phyloP scores from a whole-genome alignment of 2,329 filamentous ascomycete genomes.

The Penicillium sp. region DNA sequence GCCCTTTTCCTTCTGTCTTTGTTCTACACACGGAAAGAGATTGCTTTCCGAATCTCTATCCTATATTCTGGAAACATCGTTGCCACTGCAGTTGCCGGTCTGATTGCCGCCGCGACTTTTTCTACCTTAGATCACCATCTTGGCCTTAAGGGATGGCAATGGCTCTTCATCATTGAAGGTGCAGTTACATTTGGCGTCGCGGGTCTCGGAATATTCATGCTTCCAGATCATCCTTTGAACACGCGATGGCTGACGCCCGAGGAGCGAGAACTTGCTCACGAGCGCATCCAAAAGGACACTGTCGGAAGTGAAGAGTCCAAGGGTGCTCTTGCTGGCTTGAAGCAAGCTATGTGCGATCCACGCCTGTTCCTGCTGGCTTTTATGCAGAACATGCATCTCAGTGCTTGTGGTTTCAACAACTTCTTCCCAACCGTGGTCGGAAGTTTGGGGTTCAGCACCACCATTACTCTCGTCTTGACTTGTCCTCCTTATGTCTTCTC shows the following conservation, averaged over 20 bases:
- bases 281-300: constrained; percentile 57
- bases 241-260: constrained; percentile 52
- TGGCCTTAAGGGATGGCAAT: constrained; percentile 31
- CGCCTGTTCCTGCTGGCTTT: constrained; percentile 41
- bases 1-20: constrained; percentile 32
- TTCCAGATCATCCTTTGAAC: constrained; percentile 47
- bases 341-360: constrained; percentile 28
- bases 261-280: constrained; percentile 54
- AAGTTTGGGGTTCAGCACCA: constrained; percentile 50
- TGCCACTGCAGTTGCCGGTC: constrained; percentile 20
- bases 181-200: constrained; percentile 44
- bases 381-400: constrained; percentile 53
- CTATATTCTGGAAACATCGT: constrained; percentile 24
- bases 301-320: constrained; percentile 53
- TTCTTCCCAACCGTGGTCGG: constrained; percentile 49
- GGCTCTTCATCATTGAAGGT: constrained; percentile 64
- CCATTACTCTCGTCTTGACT: constrained; percentile 55
- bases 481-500: constrained; percentile 22
- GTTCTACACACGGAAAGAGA: constrained; percentile 28
- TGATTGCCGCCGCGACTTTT: constrained; percentile 9
- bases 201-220: constrained; percentile 41
- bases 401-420: constrained; percentile 49
- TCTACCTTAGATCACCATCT: constrained; percentile 4
- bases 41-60: constrained; percentile 22
- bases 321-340: constrained; percentile 47